Evolutionary conservation across 1,139 yeast genomes (phyloP).

Genomic region (Yamadazyma aaseri): DNA sequence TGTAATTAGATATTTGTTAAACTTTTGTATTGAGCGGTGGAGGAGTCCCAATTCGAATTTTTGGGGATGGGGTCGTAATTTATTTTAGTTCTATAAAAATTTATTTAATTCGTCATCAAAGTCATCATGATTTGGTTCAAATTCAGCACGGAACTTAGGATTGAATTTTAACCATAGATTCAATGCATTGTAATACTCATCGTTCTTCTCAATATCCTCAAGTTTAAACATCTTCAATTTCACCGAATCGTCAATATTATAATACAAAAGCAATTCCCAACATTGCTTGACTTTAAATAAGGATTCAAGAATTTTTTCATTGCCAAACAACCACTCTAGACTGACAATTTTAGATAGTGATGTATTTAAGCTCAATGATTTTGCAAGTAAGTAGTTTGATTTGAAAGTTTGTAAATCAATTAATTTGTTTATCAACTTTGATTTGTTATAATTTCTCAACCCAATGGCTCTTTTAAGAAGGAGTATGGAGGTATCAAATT

Average conservation of each 20-base stretch:
- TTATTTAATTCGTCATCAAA: slow-evolving; percentile 4
- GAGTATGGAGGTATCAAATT: slow-evolving; percentile 34
- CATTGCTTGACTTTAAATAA: slow-evolving; percentile 20
- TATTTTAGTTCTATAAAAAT: slow-evolving; percentile 2
- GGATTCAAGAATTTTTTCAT: slow-evolving; percentile 12
- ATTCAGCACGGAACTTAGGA: slow-evolving; percentile 5
- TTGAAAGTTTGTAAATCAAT: slow-evolving; percentile 37
- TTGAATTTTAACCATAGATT: slow-evolving; percentile 8
- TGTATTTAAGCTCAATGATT: slow-evolving; percentile 26
- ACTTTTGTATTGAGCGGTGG: no score
- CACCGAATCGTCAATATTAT: slow-evolving; percentile 4
- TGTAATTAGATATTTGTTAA: no score
- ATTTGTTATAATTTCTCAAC: slow-evolving; percentile 19
- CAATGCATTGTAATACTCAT: slow-evolving; percentile 4
- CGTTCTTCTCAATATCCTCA: slow-evolving; percentile 7
- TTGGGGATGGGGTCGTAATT: no score
- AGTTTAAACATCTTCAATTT: slow-evolving; percentile 7
- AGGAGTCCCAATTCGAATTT: no score
- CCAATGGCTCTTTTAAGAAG: slow-evolving; percentile 34
- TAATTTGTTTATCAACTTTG: slow-evolving; percentile 32
- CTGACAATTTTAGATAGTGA: slow-evolving; percentile 35
- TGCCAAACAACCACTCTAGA: slow-evolving; percentile 31
- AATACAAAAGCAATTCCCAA: slow-evolving; percentile 10
- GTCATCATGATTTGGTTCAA: background rate
- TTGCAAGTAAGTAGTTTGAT: slow-evolving; percentile 33